Evolutionary conservation across 345 rosid species (phyloP).

Genomic region (Boechera divaricarpa): DNA sequence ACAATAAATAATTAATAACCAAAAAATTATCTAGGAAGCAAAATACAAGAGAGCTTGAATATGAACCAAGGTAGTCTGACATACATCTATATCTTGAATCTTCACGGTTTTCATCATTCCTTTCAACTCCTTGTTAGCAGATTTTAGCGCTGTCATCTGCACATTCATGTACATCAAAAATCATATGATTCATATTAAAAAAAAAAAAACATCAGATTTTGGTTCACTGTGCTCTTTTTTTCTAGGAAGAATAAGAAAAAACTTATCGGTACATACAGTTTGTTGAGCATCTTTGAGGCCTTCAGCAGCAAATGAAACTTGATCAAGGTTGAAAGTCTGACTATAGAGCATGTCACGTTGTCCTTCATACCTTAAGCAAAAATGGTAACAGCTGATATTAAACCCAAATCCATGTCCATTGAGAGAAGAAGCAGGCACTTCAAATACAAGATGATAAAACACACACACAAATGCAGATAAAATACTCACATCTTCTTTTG

Average conservation of each 20-base stretch:
- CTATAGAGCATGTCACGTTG: slow-evolving; percentile 97
- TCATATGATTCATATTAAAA: neutral
- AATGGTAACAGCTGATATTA: neutral
- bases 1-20: slow-evolving; percentile 13
- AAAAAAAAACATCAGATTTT: neutral
- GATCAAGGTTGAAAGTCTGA: slow-evolving; percentile 98
- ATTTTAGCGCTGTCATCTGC: slow-evolving; percentile 90
- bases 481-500: slow-evolving; percentile 79
- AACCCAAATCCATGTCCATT: neutral
- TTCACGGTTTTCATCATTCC: slow-evolving; percentile 99
- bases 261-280: slow-evolving; percentile 60
- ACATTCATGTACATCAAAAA: slow-evolving; percentile 15
- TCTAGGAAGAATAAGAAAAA: neutral
- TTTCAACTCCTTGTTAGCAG: slow-evolving; percentile 98
- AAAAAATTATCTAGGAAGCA: slow-evolving; percentile 13
- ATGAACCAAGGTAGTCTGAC: slow-evolving; percentile 25
- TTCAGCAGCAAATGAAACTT: slow-evolving; percentile 99
- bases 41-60: slow-evolving; percentile 14
- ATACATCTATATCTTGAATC: slow-evolving; percentile 93
- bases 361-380: slow-evolving; percentile 81
- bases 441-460: neutral
- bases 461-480: neutral
- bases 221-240: neutral
- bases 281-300: slow-evolving; percentile 99
- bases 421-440: slow-evolving; percentile 1